Conservation (phyloP, 2,329 filamentous ascomycete genomes). For the Colletotrichum tropicale region DNA sequence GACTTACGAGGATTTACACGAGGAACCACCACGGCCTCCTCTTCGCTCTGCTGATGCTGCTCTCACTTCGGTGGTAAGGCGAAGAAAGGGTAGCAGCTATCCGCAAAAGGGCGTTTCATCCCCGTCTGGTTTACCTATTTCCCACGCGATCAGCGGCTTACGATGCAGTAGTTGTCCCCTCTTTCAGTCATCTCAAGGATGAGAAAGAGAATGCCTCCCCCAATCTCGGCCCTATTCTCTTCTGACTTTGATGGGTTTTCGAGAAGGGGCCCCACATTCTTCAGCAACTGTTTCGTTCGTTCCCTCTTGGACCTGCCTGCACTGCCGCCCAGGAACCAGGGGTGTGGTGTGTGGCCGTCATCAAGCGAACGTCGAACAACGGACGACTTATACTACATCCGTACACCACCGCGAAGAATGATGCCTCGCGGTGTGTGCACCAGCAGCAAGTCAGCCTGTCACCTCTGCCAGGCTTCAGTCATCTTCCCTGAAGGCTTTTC, state of each 20-base stretch:
- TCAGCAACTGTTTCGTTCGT: slow-evolving; percentile 1
- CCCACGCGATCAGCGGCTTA: slow-evolving; percentile 2
- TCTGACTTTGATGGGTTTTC: background rate
- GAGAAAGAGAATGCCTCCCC: background rate
- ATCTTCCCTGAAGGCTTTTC: background rate
- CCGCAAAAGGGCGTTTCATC: slow-evolving; percentile 5
- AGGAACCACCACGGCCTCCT: background rate
- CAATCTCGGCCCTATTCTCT: slow-evolving; percentile 4
- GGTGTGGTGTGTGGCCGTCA: background rate
- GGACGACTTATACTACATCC: background rate
- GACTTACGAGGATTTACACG: background rate
- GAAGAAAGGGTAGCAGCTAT: background rate
- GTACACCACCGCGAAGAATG: background rate
- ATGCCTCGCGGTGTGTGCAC: background rate
- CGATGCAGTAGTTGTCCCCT: background rate
- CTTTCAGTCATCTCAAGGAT: background rate
- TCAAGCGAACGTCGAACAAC: background rate
- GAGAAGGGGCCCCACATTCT: slow-evolving; percentile 10
- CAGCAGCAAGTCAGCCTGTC: background rate
- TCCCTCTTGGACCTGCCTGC: background rate
- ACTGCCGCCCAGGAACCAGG: background rate
- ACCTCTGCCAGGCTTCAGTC: background rate
- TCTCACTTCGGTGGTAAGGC: background rate
- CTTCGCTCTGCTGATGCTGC: background rate
- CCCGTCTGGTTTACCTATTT: background rate